Evolutionary conservation across 2,329 filamentous ascomycete genomes (phyloP).

Genomic region (Penicillium sp.): DNA sequence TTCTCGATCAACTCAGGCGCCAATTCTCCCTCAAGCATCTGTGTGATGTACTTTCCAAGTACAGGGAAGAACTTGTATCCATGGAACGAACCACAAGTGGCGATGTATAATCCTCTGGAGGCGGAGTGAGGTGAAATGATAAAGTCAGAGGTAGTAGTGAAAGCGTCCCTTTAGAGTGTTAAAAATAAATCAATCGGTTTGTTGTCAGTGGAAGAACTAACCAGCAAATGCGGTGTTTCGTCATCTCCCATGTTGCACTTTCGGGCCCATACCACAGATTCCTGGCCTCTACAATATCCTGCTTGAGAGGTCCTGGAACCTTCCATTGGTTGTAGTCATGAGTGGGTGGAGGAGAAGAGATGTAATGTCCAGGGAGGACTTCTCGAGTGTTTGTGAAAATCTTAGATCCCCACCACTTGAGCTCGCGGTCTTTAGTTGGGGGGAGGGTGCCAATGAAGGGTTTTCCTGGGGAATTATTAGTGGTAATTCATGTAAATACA

Average conservation of each 20-base stretch:
- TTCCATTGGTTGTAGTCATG: slow-evolving; percentile 64
- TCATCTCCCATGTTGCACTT: slow-evolving; percentile 57
- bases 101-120: slow-evolving; percentile 44
- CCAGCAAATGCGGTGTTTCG: slow-evolving; percentile 67
- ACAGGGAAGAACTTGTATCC: slow-evolving; percentile 34
- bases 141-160: slow-evolving; percentile 58
- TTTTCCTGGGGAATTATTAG: slow-evolving; percentile 40
- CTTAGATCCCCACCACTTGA: slow-evolving; percentile 63
- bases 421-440: slow-evolving; percentile 46
- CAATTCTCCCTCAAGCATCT: slow-evolving; percentile 30
- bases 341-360: slow-evolving; percentile 57
- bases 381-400: slow-evolving; percentile 60
- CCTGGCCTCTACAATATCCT: slow-evolving; percentile 59
- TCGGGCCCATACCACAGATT: slow-evolving; percentile 61
- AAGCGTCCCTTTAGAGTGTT: slow-evolving; percentile 57
- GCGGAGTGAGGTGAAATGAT: slow-evolving; percentile 49
- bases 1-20: slow-evolving; percentile 26
- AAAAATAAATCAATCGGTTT: neutral
- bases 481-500: neutral
- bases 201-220: slow-evolving; percentile 38
- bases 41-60: slow-evolving; percentile 31
- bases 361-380: slow-evolving; percentile 52
- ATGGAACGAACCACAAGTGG: slow-evolving; percentile 35
- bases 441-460: slow-evolving; percentile 61
- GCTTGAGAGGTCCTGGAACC: slow-evolving; percentile 55